Base-by-base conservation (phyloP, 305 asterid species). In the Nicotiana rustica region DNA sequence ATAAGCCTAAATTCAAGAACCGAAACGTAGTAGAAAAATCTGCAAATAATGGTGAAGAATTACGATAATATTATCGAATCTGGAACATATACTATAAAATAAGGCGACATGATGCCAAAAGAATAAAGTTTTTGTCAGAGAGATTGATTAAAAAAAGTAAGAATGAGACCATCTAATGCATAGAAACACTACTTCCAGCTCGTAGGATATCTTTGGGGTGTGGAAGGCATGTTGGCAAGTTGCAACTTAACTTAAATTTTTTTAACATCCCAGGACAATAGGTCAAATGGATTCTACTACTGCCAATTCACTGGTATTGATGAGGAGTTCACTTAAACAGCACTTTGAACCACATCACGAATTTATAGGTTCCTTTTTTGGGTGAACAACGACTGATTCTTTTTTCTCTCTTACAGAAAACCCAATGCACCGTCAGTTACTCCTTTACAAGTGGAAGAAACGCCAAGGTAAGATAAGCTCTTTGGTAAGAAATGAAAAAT, bases 11-110 rank as follows among this genome's bases (percentile, higher is more conserved):
- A 21, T 21, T 62, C 44, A 38, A n/a, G n/a, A 69, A 69, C 33
- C 77, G 18, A 9, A 36, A 36, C 56, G 10, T 38, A 1, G 56
- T 69, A 38, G 31, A 69, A 69, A n/a, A 2, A n/a, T 36, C 17
- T n/a, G 14, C 77, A 69, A 4, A 69, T 38, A 69, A 36, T n/a
- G n/a, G 55, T 68, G 55, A 35, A 68, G 76, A 68, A 9, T 36
- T 0, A 36, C 6, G 9, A 36, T 4, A n/a, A n/a, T 12, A 68
- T 52, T 17, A 35, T 67, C n/a, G 75, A 68, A 61, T 60, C 31
- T 18, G 31, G 67, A 19, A 19, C 35, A 61, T 19, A 61, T 19
- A 10, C 25, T 25, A 25, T 61, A 61, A 61, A 61, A 12, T 61
- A 19, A 61, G 31, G 18, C 10, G 31, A 60, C 21, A 60, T 60